Percentiles rank a stretch among this genome's conserved stretches.
phyloP scores from a whole-genome alignment of 2,329 filamentous ascomycete genomes.

The Daldinia eschscholtzii region DNA sequence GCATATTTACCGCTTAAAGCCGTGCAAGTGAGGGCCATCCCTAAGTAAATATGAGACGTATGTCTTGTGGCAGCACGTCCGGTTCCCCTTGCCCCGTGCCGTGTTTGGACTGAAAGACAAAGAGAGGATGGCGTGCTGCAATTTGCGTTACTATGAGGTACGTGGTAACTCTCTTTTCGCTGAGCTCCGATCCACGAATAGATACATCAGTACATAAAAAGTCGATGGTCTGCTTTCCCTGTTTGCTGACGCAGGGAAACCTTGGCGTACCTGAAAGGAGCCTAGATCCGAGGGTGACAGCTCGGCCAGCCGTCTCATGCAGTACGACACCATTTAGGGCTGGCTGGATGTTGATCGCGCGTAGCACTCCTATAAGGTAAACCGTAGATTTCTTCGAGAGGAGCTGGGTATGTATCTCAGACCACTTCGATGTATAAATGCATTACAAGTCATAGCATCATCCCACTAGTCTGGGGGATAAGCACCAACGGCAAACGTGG shows the following conservation, averaged over 20 bases:
- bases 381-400: slow-evolving; percentile 22
- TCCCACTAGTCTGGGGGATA: neutral
- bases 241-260: slow-evolving; percentile 28
- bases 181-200: slow-evolving; percentile 35
- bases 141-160: slow-evolving; percentile 22
- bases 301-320: slow-evolving; percentile 29
- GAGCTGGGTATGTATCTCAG: neutral
- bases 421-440: neutral
- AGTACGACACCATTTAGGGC: slow-evolving; percentile 39
- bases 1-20: neutral
- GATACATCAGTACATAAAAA: neutral
- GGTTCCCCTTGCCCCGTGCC: neutral
- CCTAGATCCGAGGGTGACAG: slow-evolving; percentile 25
- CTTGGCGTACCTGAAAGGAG: slow-evolving; percentile 23
- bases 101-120: neutral
- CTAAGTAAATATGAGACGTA: neutral
- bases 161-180: slow-evolving; percentile 21
- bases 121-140: slow-evolving; percentile 1
- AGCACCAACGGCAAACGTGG: neutral
- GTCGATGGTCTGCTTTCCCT: slow-evolving; percentile 21
- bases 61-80: neutral
- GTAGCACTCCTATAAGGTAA: slow-evolving; percentile 14
- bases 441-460: slow-evolving; percentile 4
- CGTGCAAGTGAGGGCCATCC: neutral
- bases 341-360: slow-evolving; percentile 18